Evolutionary conservation across 129 eudicot species (phyloP), one percentile per base, ranked within the genome.

Genomic region (Tagetes patula): DNA sequence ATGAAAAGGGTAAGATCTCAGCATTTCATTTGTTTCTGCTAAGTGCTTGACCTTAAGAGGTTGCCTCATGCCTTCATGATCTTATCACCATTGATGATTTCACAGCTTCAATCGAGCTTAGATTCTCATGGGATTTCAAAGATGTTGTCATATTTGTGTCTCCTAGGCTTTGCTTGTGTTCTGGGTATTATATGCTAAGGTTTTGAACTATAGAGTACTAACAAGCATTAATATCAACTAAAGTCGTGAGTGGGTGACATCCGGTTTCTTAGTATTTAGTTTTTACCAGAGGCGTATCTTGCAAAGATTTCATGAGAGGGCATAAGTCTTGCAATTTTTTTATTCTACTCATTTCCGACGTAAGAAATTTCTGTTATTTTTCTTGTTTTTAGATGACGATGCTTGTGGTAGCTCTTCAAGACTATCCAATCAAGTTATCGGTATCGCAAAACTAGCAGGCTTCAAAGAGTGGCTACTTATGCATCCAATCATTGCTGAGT

Each of bases 401-500:
- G 67, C 39, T 59, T 36, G 69, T 45, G 31, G 67, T 54, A 78
- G 78, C 74, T 45, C 76, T 50, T 76, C 73, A 37, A 82, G 76
- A 62, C 87, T 79, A 49, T 79, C 86, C 54, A 74, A 43, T 76
- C 94, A 87, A 75, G 87, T 81, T 76, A 77, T 95, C 71, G 96
- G 96, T 58, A 53, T 95, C 32, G 96, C 99, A 43, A 95, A 91
- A 65, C 60, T 95, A 76, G 72, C 87, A 63, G 99, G 99, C 69
- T 88, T 91, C 70, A 66, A 76, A 76, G 94, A 95, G 83, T 95
- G 99, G 99, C 90, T 95, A 76, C 85, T 88, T 40, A 81, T 90
- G 72, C 99, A 95, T 79, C 99, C 97, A 66, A 79, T 95, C 67
- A 52, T 87, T 61, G 70, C 91, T 12, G 96, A 86, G 55, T 68